phyloP scores from a whole-genome alignment of 495 filamentous ascomycete species.

The Penicillium fimorum region DNA sequence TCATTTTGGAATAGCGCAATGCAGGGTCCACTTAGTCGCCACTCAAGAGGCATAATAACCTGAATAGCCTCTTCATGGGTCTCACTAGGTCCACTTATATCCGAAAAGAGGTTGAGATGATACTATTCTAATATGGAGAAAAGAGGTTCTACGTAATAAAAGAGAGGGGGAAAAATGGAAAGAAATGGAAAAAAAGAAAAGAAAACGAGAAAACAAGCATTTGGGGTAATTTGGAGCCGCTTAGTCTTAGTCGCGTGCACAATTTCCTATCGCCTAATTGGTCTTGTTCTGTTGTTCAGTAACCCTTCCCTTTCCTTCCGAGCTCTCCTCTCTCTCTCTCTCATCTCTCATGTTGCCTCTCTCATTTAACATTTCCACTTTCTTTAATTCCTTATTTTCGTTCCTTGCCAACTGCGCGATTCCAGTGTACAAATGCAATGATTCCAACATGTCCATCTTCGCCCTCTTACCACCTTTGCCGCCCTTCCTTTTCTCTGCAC shows the following conservation, averaged over 20 bases:
- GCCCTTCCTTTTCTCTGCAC: conserved; percentile 36
- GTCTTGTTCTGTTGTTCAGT: conserved; percentile 8
- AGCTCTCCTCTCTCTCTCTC: background rate
- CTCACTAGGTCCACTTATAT: background rate
- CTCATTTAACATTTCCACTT: background rate
- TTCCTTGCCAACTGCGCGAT: background rate
- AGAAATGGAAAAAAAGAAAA: background rate
- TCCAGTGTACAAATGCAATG: conserved; percentile 22
- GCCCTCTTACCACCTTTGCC: conserved; percentile 27
- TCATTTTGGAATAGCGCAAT: background rate
- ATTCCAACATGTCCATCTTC: conserved; percentile 24
- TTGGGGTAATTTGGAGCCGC: conserved; percentile 3
- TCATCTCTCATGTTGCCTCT: background rate
- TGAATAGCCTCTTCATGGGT: background rate
- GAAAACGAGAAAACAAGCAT: conserved; percentile 7
- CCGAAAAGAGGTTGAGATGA: background rate
- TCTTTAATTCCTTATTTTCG: background rate
- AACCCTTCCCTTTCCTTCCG: background rate
- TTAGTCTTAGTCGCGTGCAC: conserved; percentile 7
- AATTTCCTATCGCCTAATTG: conserved; percentile 8
- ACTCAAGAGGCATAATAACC: conserved; percentile 2
- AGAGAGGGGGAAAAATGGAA: background rate
- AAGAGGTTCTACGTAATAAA: conserved; percentile 1
- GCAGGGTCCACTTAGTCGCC: conserved; percentile 13
- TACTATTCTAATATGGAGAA: background rate